Base-by-base conservation (phyloP, 192 early-diverging fungal genomes). In the Hyaloraphidium curvatum region DNA sequence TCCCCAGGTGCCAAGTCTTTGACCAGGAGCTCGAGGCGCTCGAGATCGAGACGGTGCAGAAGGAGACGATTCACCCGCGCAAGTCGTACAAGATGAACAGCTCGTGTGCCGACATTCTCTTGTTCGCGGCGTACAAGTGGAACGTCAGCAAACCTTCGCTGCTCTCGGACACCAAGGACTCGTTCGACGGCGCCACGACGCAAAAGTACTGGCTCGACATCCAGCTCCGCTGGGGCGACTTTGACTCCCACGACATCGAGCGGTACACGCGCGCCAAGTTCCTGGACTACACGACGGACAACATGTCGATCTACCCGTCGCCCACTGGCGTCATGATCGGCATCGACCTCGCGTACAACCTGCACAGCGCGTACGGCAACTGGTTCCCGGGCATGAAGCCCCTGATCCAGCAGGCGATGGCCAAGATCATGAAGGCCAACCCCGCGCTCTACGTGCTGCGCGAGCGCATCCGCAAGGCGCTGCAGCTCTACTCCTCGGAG, bases 11-110 rank as follows among this genome's bases (percentile, higher is more conserved):
- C 71, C 91, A 95, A 66, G 91, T 98, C 28, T 79, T 98, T 58
- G 94, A 98, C 72, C 87, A 91, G 54, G 91, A 98, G 66, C 66
- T 95, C 26, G 91, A 95, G 65, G 89, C 90, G 17, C 70, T 98
- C 51, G 90, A 94, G 61, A 95, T 98, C 50, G 89, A 95, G 67
- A 91, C 90, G 1, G 94, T 98, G 40, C 91, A 95, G 57, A 98
- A 95, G 72, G 94, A 98, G 65, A 90, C 86, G 1, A 98, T 98
- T 54, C 94, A 98, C 59, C 94, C 93, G 39, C 84, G 94, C 67
- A 98, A 98, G 68, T 90, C 87, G 9, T 98, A 98, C 80, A 98
- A 98, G 74, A 95, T 95, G 94, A 91, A 88, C 63, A 81, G 77
- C 55, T 87, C 83, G 33, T 85, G 87, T 55, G 89, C 87, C 7